phyloP scores from a whole-genome alignment of 768 basidiomycete species.

The Tricholoma flavovirens region DNA sequence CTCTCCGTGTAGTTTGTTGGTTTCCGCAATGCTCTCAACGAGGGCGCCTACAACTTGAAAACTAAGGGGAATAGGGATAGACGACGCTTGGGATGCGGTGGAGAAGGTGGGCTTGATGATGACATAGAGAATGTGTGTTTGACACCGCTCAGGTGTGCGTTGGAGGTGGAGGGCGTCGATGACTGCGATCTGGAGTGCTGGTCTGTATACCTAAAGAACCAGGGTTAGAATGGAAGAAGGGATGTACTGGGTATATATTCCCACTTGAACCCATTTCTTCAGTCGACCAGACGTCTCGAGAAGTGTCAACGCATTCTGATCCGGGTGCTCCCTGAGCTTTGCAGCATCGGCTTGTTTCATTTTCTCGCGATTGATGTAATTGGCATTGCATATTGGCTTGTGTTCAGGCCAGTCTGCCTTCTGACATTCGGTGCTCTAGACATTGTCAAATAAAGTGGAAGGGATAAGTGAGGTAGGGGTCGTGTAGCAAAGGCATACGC shows the following conservation, averaged over 20 bases:
- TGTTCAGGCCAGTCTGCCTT: background rate
- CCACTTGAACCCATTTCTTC: background rate
- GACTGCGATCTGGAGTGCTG: background rate
- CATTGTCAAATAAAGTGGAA: background rate
- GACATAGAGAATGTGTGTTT: background rate
- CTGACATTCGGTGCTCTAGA: background rate
- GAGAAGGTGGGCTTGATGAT: background rate
- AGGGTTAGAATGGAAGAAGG: background rate
- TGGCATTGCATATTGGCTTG: background rate
- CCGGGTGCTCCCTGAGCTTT: background rate
- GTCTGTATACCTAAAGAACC: background rate
- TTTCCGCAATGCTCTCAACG: background rate
- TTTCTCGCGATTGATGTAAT: background rate
- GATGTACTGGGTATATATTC: background rate
- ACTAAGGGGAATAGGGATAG: background rate
- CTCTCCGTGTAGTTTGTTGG: too few relatives aligned
- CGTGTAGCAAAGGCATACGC: background rate
- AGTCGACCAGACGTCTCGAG: background rate
- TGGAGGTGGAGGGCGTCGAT: background rate
- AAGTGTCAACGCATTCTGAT: background rate
- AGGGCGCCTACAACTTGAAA: background rate
- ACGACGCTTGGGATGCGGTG: background rate
- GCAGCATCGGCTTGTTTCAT: background rate
- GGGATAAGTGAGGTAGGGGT: background rate
- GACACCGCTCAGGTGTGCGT: background rate